phyloP scores from a whole-genome alignment of 441 rosid species.

The Populus tomentosa region DNA sequence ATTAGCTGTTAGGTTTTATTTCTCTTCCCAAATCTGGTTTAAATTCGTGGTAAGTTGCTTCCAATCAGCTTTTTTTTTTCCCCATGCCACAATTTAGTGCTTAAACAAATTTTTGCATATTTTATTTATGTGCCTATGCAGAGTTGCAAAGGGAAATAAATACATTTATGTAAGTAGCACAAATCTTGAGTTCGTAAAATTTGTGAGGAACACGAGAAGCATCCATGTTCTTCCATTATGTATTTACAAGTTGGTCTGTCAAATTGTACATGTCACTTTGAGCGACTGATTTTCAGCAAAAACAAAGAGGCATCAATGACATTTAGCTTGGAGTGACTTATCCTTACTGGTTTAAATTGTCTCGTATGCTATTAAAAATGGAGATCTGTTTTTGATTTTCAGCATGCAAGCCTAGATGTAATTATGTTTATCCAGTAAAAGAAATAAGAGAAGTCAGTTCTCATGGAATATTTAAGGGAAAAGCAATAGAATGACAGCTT shows the following conservation, averaged over 20 bases:
- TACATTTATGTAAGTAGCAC: not conserved
- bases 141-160: not conserved
- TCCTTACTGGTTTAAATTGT: not conserved
- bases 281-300: not conserved
- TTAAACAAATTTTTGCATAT: not conserved
- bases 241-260: not conserved
- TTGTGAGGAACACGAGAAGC: not conserved
- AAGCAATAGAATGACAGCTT: not conserved
- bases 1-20: too few species aligned
- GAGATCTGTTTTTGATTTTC: too few species aligned
- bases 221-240: not conserved
- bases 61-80: not conserved
- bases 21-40: not conserved
- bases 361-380: not conserved
- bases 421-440: not conserved
- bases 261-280: not conserved
- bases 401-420: not conserved
- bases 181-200: not conserved
- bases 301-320: not conserved
- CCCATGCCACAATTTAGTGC: not conserved
- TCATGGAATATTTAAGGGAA: not conserved
- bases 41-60: not conserved
- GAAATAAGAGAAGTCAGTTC: not conserved
- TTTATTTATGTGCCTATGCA: not conserved
- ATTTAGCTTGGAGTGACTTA: not conserved